Conservation (phyloP, 78 protist species). For the Chrysochromulina tobinii region DNA sequence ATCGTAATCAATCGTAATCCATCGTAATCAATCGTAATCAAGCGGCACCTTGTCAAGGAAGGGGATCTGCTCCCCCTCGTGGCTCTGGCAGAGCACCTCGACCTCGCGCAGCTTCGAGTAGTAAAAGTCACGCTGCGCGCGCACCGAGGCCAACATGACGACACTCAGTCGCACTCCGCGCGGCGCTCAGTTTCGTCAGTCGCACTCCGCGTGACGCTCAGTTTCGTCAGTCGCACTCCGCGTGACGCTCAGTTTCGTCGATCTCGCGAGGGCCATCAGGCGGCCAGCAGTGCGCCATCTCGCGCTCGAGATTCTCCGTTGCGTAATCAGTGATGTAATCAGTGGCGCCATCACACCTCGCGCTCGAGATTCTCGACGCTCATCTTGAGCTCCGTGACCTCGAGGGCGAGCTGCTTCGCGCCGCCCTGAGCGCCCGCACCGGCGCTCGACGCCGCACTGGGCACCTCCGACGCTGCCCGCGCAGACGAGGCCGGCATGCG, state of each 20-base stretch:
- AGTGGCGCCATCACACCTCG: background rate
- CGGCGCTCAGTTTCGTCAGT: too few species aligned
- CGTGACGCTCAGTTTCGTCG: too few species aligned
- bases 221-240: too few species aligned
- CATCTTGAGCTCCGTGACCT: background rate
- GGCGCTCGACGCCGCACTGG: too few species aligned
- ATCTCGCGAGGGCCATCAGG: too few species aligned
- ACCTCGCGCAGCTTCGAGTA: conserved; percentile 14
- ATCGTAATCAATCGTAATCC: background rate
- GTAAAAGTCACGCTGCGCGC: conserved; percentile 17
- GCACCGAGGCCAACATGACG: background rate
- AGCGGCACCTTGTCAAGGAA: background rate
- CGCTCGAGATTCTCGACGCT: conserved; percentile 1
- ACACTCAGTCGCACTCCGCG: too few species aligned
- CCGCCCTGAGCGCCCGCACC: too few species aligned
- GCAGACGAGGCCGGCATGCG: background rate
- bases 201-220: too few species aligned
- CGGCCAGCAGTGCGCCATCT: too few species aligned
- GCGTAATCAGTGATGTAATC: too few species aligned
- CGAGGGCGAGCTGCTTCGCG: background rate
- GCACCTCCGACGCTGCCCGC: background rate
- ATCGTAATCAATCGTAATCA: too few species aligned
- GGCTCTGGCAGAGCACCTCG: conserved; percentile 17
- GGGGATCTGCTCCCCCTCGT: background rate
- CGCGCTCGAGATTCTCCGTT: too few species aligned